Conservation (phyloP, 768 basidiomycete species). For the Pisolithus orientalis region DNA sequence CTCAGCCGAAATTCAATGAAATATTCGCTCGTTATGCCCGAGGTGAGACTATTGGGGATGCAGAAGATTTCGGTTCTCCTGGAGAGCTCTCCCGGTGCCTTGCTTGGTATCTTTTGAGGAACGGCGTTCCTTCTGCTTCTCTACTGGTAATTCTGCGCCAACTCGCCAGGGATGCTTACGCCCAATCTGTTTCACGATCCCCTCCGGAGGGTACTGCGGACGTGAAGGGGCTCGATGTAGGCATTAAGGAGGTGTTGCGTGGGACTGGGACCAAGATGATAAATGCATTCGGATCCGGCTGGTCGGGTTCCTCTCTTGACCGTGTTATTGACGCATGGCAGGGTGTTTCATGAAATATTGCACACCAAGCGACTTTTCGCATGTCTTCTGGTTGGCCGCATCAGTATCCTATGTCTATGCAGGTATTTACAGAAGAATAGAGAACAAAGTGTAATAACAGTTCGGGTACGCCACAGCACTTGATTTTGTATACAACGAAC, state of each 20-base stretch:
- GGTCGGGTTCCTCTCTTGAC: slow-evolving; percentile 64
- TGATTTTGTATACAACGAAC: no score
- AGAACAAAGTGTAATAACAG: no score
- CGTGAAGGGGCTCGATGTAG: slow-evolving; percentile 34
- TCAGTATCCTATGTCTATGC: no score
- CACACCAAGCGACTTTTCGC: not conserved
- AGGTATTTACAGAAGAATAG: no score
- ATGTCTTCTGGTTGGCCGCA: no score
- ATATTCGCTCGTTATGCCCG: slow-evolving; percentile 51
- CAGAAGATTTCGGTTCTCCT: slow-evolving; percentile 2
- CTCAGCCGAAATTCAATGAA: slow-evolving; percentile 12
- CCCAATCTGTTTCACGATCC: slow-evolving; percentile 43
- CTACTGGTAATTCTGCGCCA: slow-evolving; percentile 55
- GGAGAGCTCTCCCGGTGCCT: slow-evolving; percentile 34
- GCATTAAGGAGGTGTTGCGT: slow-evolving; percentile 83
- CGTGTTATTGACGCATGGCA: slow-evolving; percentile 60
- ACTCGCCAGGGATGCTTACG: slow-evolving; percentile 57
- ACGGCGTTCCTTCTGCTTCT: slow-evolving; percentile 65
- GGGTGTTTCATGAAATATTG: slow-evolving; percentile 7
- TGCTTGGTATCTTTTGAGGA: slow-evolving; percentile 67
- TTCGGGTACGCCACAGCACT: no score
- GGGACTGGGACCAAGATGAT: slow-evolving; percentile 80
- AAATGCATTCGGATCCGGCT: slow-evolving; percentile 61
- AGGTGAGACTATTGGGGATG: slow-evolving; percentile 38
- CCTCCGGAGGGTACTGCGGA: slow-evolving; percentile 48